A percentile compares a stretch with the other conserved stretches of the same genome.
Evolutionary conservation across 768 basidiomycete species (phyloP).

Genomic region (Auricularia sp.): DNA sequence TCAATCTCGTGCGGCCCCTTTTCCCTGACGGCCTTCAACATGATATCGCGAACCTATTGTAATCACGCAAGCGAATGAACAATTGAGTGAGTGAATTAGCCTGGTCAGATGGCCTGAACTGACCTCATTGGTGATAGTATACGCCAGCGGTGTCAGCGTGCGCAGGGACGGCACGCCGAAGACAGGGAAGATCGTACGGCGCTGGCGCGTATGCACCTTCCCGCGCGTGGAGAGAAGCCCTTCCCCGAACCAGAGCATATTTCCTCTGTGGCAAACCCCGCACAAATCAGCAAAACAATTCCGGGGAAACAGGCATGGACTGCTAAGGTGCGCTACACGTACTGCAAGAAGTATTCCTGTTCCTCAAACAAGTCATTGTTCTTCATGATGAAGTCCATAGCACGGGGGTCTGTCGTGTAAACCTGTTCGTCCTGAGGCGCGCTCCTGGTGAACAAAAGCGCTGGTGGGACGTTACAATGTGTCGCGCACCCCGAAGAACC

Average conservation of each 20-base stretch:
- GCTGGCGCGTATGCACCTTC: conserved; percentile 21
- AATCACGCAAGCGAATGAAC: not conserved
- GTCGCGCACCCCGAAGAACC: not conserved
- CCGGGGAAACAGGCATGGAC: not conserved
- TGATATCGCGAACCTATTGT: not conserved
- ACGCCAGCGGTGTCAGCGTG: conserved; percentile 33
- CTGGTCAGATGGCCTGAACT: conserved; percentile 11
- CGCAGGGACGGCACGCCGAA: conserved; percentile 38
- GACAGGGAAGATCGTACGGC: conserved; percentile 36
- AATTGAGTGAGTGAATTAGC: conserved; percentile 4
- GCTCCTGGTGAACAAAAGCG: not conserved
- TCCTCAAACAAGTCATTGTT: not conserved
- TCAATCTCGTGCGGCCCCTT: conserved; percentile 22
- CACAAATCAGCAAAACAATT: not conserved
- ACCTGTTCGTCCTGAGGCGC: not conserved
- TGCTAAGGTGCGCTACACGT: not conserved
- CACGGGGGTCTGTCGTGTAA: not conserved
- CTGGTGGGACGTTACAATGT: not conserved
- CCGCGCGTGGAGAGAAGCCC: conserved; percentile 34
- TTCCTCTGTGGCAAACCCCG: conserved; percentile 22
- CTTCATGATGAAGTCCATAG: not conserved
- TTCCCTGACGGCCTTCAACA: conserved; percentile 5
- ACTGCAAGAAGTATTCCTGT: not conserved
- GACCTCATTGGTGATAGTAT: conserved; percentile 36
- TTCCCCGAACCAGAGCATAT: conserved; percentile 38